Base-by-base conservation (phyloP, 1,284 basidiomycete species). In the Ceratobasidium sp. region DNA sequence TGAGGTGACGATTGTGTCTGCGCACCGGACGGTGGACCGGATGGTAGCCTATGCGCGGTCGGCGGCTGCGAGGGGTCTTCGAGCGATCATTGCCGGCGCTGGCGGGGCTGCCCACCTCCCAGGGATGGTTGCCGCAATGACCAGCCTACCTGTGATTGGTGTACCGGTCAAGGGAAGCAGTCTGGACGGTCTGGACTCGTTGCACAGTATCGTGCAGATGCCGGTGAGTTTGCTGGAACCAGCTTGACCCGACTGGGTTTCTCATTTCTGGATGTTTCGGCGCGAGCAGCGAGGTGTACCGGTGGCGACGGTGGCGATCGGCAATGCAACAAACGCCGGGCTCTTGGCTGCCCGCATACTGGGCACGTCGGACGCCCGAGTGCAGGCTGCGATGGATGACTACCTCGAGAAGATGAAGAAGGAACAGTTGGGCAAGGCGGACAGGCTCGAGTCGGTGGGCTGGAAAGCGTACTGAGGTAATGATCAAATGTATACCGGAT, bases 161-260 rank as follows among this genome's bases (percentile, higher is more conserved):
- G 97, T 99, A 0, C 97, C 97, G 0, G 97, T 99, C 76, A 98
- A 97, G 83, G 97, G 95, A 15, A 96, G 95, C 83, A 90, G 92
- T 0, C 87, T 99, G 29, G 97, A 98, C 83, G 97, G 97, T 4
- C 96, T 99, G 0, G 97, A 99, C 84, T 96, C 95, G 29, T 85
- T 99, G 80, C 92, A 98, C 83, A 97, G 95, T 82, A 99, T 99
- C 80, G 95, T 99, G 13, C 97, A 99, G 86, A 99, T 99, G 97
- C 97, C 97, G 19, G 95, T 96, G 81, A 81, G 93, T 88, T 29
- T 29, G 25, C 44, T 44, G 22, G 17, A 52, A 52, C 19, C 37
- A 1, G 40, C 37, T 19, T 76, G 40, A 25, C 51, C 54, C 29
- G 73, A 40, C 37, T 65, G 15, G 61, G 37, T 9, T 40, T 40